Conservation (phyloP, 306 rosid species). For the Glycine tomentella region DNA sequence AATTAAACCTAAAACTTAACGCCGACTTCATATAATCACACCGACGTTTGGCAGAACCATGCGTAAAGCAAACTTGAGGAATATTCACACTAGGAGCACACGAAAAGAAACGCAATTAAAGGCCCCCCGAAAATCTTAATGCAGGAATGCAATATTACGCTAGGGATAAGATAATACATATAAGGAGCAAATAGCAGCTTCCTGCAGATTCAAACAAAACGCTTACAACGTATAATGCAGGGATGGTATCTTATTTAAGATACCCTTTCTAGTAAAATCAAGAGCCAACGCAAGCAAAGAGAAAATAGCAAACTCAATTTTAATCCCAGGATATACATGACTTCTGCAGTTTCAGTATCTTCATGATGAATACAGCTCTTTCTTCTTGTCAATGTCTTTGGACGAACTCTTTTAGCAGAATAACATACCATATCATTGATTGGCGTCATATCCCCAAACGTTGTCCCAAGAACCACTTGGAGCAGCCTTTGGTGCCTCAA, state of each 20-base stretch:
- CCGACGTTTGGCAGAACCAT: not conserved
- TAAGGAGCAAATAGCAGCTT: constrained; percentile 22
- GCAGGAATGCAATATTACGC: constrained; percentile 7
- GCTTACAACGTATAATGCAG: constrained; percentile 39
- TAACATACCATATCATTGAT: constrained; percentile 46
- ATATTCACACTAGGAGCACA: not conserved
- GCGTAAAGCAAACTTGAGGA: not conserved
- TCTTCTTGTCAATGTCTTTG: constrained; percentile 39
- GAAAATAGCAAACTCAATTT: constrained; percentile 38
- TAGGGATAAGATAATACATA: constrained; percentile 29
- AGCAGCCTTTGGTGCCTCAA: constrained; percentile 75
- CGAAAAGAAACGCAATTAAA: constrained; percentile 19
- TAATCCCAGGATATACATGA: constrained; percentile 27
- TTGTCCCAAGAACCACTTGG: constrained; percentile 90
- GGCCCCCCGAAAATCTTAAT: not conserved
- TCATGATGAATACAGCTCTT: no score
- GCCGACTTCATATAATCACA: not conserved
- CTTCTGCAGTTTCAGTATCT: not conserved
- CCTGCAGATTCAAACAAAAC: constrained; percentile 39
- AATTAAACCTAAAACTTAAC: not conserved
- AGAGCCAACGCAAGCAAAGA: constrained; percentile 23
- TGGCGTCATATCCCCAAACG: constrained; percentile 72
- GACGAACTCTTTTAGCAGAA: constrained; percentile 22
- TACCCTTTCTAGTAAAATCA: constrained; percentile 35
- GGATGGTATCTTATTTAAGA: constrained; percentile 39